Percentiles rank a stretch among this genome's conserved stretches.
Conservation (phyloP, 352 stramenopile species). For the Albugo candida region DNA sequence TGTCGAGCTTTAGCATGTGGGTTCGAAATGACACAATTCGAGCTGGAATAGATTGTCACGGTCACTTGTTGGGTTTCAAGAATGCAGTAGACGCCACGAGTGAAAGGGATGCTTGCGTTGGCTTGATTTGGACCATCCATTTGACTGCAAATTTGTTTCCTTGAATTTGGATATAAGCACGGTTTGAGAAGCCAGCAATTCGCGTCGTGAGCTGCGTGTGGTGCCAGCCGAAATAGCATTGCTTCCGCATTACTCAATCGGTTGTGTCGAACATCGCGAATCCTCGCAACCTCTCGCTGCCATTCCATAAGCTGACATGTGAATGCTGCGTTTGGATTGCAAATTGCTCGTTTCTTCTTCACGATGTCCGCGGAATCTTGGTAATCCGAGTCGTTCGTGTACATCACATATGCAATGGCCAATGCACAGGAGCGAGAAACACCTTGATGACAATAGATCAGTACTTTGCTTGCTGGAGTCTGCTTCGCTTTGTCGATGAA, state of each 20-base stretch:
- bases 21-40: no score
- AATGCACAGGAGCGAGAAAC: conserved; percentile 48
- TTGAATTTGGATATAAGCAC: conserved; percentile 12
- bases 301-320: conserved; percentile 48
- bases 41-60: no score
- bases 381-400: conserved; percentile 12
- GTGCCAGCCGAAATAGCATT: conserved; percentile 20
- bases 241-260: neutral
- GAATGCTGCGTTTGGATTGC: conserved; percentile 40
- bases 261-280: neutral
- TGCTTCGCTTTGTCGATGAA: conserved; percentile 17
- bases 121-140: no score
- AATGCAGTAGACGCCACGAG: neutral
- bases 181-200: conserved; percentile 25
- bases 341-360: conserved; percentile 24
- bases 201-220: conserved; percentile 25
- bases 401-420: conserved; percentile 44
- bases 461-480: conserved; percentile 9
- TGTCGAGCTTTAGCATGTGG: no score
- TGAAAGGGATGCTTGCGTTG: neutral
- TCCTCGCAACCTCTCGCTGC: conserved; percentile 19
- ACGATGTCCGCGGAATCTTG: conserved; percentile 19
- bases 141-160: neutral
- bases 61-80: neutral
- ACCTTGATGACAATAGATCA: conserved; percentile 55